Base-by-base conservation (phyloP, 2,329 filamentous ascomycete species). In the Beauveria medogensis region DNA sequence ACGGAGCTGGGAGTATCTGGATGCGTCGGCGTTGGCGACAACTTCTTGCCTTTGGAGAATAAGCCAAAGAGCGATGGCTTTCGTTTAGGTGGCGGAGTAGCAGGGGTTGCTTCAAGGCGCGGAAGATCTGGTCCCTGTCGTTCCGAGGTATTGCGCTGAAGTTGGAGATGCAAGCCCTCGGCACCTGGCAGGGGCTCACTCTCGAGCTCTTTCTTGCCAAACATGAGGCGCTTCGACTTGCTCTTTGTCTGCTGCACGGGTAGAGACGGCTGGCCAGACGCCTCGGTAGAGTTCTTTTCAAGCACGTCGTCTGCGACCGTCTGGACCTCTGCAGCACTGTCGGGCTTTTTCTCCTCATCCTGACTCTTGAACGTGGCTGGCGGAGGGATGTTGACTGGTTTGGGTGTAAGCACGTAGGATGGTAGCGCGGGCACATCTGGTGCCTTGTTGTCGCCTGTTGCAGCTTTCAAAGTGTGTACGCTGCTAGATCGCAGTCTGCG, bases 91-190 rank as follows among this genome's bases (percentile, higher is more conserved):
- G 66, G 68, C 5, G 70, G 67, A 10, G 70, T 74, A 40, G 71
- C 72, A 43, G 80, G 71, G 64, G 79, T 73, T 43, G 74, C 70
- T 63, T 78, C 74, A 24, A 80, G 73, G 59, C 78, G 75, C 54
- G 75, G 74, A 24, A 79, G 72, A 64, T 82, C 77, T 58, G 77
- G 75, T 66, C 75, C 78, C 69, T 78, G 79, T 67, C 81, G 78
- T 64, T 82, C 78, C 26, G 76, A 75, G 50, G 80, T 70, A 50
- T 78, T 75, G 62, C 78, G 76, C 65, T 81, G 74, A 40, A 75
- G 78, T 65, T 82, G 79, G 43, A 73, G 75, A 62, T 80, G 75
- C 58, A 76, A 72, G 60, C 74, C 78, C 60, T 77, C 76, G 51
- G 69, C 68, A 26, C 5, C 37, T 18, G 47, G 37, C 6, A 54